Base-by-base conservation (phyloP, 2,329 filamentous ascomycete species). In the Hypoxylon sp. region DNA sequence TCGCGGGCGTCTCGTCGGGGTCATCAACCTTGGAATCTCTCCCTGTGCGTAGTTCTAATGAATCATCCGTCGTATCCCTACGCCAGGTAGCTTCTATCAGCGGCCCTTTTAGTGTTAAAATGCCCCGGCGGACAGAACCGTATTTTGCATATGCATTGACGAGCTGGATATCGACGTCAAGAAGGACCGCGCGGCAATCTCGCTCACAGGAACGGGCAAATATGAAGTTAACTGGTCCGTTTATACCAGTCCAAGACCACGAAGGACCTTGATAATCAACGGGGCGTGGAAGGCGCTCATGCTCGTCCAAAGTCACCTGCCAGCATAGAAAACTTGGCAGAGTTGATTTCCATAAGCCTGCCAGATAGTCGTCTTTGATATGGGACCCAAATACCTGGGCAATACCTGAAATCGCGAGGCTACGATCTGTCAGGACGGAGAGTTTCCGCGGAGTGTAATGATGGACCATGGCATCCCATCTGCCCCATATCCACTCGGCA, bases 381-480 rank as follows among this genome's bases (percentile, higher is more conserved):
- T 50, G 19, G 3, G 55, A n/a, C 7, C 45, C 46, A 21, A 48
- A 58, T 30, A 58, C 45, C 32, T 58, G 32, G 19, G 55, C 45
- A 9, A 58, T 50, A 3, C 55, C 55, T 16, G 55, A 58, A 21
- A 58, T 41, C 14, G 55, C 55, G 21, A 48, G 32, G 23, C 3
- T 21, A 4, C 55, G 55, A 32, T 58, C 55, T 14, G 32, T 43
- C 12, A 30, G 32, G 11, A 50, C 45, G 2, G 45, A 51, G 23
- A 59, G 56, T 27, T 45, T 51, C 34, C 56, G 56, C 12, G 46
- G 46, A 6, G 56, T 52, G 19, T 59, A 59, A 14, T 51, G 23
- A 16, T 21, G 5, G 5, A 58, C 5, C 5, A 48, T 21, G 4
- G 19, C 23, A 9, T 59, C 34, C 46, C 46, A 59, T 50, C 32